Percentiles rank a stretch among this genome's conserved stretches.
phyloP scores from a whole-genome alignment of 129 eudicot genomes.

The Ambrosia trifida region DNA sequence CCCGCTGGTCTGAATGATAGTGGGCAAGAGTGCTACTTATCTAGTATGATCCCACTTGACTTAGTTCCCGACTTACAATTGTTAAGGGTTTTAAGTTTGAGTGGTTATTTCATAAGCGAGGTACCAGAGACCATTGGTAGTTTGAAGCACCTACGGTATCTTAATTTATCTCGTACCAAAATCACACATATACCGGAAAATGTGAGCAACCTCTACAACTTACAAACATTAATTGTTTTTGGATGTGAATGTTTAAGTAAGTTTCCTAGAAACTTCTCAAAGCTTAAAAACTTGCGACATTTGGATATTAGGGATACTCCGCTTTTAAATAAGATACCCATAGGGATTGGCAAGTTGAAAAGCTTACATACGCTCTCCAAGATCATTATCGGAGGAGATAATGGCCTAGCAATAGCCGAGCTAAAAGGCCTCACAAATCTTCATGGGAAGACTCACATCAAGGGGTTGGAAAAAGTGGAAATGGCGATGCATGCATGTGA shows the following conservation, averaged over 20 bases:
- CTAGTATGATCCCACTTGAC: neutral
- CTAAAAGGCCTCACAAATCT: neutral
- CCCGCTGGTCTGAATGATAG: neutral
- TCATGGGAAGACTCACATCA: neutral
- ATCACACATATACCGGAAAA: neutral
- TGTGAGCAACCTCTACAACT: constrained; percentile 1
- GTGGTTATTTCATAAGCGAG: neutral
- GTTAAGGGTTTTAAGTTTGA: constrained; percentile 5
- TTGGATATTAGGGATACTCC: neutral
- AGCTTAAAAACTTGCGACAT: constrained; percentile 13
- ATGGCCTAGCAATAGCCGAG: neutral
- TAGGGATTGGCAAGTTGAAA: constrained; percentile 7
- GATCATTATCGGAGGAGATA: constrained; percentile 1
- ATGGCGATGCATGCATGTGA: neutral
- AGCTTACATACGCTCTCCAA: constrained; percentile 3
- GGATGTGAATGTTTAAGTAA: neutral
- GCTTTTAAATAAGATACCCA: neutral
- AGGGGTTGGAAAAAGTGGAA: constrained; percentile 4
- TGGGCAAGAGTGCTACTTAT: neutral
- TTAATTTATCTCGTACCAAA: constrained; percentile 3
- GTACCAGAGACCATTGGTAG: constrained; percentile 5
- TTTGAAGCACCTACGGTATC: constrained; percentile 22
- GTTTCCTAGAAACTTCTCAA: neutral
- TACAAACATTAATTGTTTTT: neutral
- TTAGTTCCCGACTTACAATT: neutral